Conservation (phyloP, 164 flowering plant genomes). For the Chloranthus sessilifolius region DNA sequence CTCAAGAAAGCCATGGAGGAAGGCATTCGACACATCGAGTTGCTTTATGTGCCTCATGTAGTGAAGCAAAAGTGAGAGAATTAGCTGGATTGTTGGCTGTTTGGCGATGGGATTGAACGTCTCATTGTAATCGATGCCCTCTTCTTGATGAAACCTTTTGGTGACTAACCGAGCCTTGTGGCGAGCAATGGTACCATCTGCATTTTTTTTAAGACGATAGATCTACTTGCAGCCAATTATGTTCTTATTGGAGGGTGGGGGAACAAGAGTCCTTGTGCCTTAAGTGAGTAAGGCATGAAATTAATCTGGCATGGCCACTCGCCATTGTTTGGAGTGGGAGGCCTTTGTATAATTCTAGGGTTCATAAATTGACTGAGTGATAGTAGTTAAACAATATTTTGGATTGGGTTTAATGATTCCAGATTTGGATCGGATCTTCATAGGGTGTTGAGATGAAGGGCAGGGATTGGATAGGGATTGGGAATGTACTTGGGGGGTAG, state of each 20-base stretch:
- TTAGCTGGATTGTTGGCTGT: background rate
- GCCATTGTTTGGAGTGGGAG: background rate
- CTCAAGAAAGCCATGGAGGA: background rate
- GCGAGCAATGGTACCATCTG: background rate
- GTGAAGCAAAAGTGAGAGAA: background rate
- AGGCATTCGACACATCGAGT: constrained; percentile 3
- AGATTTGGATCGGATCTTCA: background rate
- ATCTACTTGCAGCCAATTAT: background rate
- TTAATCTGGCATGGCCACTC: background rate
- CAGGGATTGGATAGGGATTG: no score
- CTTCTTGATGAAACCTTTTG: constrained; percentile 4
- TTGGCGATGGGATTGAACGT: background rate
- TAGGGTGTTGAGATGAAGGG: no score
- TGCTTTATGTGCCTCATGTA: background rate
- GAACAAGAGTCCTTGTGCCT: background rate
- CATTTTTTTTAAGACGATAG: background rate
- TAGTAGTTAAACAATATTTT: background rate
- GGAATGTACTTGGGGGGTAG: no score
- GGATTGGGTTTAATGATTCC: background rate
- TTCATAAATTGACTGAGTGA: background rate
- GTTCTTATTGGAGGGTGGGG: background rate
- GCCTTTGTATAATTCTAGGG: background rate
- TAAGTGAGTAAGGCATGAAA: background rate
- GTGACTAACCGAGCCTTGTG: background rate
- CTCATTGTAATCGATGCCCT: background rate